A percentile compares a stretch with the other conserved stretches of the same genome.
Evolutionary conservation across 139 green algal genomes (phyloP).

Genomic region (Edaphochlamys debaryana): DNA sequence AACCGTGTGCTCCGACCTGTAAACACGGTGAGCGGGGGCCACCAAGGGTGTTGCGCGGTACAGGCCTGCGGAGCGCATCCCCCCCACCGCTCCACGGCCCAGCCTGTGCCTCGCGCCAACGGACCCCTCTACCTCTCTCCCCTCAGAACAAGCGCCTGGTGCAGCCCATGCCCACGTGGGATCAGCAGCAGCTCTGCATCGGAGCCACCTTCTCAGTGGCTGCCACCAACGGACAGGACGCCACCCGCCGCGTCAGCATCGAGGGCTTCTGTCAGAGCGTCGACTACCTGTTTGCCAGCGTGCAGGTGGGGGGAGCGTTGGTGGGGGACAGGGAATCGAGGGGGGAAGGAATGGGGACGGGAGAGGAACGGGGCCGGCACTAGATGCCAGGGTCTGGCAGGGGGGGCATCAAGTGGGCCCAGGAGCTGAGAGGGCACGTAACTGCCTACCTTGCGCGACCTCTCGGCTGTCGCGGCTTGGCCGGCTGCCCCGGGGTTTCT

Average conservation of each 20-base stretch:
- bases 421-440: no score
- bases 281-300: constrained; percentile 51
- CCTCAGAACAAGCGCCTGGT: constrained; percentile 22
- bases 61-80: no score
- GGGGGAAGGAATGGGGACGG: constrained; percentile 6
- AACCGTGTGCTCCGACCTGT: neutral
- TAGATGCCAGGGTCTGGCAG: no score
- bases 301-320: constrained; percentile 48
- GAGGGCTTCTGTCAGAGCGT: constrained; percentile 78
- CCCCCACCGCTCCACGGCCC: no score
- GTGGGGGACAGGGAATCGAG: constrained; percentile 47
- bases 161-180: constrained; percentile 65
- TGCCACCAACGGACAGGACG: constrained; percentile 80
- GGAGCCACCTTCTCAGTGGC: constrained; percentile 73
- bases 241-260: constrained; percentile 65
- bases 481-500: no score
- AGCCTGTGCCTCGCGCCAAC: no score
- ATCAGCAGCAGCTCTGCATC: constrained; percentile 83
- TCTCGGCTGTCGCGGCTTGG: no score
- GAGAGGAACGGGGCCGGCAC: no score
- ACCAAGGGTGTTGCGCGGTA: no score
- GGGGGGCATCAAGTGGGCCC: no score
- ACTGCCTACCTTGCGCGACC: no score
- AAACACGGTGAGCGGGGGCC: no score
- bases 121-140: neutral